phyloP scores from a whole-genome alignment of 108 stramenopile genomes.

The Skeletonema costatum region DNA sequence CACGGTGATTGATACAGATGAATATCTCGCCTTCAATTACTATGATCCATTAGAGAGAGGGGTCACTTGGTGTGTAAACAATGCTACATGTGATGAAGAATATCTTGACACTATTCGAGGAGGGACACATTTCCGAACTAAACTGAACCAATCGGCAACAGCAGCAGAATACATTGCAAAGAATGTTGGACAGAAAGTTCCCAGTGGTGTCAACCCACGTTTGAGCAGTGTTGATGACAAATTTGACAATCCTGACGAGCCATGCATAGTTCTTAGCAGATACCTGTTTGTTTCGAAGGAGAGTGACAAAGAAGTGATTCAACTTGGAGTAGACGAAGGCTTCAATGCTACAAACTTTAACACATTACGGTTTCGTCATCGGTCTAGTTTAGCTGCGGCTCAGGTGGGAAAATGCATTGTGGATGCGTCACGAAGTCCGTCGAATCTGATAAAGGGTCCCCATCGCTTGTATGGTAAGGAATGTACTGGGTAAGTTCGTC shows the following conservation, averaged over 20 bases:
- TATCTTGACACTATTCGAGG: background rate
- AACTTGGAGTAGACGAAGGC: background rate
- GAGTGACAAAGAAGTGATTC: constrained; percentile 3
- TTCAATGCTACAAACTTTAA: constrained; percentile 10
- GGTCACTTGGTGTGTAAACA: constrained; percentile 8
- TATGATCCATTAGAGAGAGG: background rate
- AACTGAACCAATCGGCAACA: constrained; percentile 1
- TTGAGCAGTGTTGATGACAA: background rate
- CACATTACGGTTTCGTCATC: constrained; percentile 7
- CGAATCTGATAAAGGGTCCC: background rate
- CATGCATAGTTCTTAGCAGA: constrained; percentile 5
- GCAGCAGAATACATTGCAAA: constrained; percentile 11
- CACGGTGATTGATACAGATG: constrained; percentile 60
- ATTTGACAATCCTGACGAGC: background rate
- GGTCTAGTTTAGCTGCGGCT: background rate
- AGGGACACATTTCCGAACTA: constrained; percentile 1
- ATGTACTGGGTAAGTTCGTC: background rate
- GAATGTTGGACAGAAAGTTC: background rate
- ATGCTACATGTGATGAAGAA: background rate
- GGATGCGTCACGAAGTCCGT: constrained; percentile 1
- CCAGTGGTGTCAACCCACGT: no score
- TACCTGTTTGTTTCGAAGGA: background rate
- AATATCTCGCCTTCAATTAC: constrained; percentile 58
- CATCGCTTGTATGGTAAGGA: background rate
- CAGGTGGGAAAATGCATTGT: constrained; percentile 5